Base-by-base conservation (phyloP, 129 eudicot genomes). In the Deinandra increscens region DNA sequence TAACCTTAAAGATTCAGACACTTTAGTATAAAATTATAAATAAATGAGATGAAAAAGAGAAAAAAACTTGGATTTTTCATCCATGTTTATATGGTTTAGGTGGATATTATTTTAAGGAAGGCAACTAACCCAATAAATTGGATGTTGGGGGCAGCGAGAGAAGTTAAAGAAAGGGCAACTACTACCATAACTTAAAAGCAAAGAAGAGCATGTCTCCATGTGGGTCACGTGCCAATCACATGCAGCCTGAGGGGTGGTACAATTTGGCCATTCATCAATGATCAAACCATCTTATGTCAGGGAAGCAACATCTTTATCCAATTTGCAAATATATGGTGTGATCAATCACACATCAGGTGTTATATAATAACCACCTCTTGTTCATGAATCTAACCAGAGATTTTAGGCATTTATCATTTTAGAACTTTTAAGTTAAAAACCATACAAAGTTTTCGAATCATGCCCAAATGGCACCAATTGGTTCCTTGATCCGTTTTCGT, bases 101-200 rank as follows among this genome's bases (percentile, higher is more conserved):
- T 69, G 71, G 76, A 62, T 77, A 69, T 50, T 49, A 51, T 69
- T 76, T 69, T 77, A 19, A 56, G 56, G 20, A 26, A 38, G 49
- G 36, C 76, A 77, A 77, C 81, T 69, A 77, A 77, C 76, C 70
- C 81, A 77, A 69, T 77, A 69, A 77, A 77, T 77, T 75, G 66
- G 76, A 70, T 69, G 66, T 77, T 50, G 71, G 63, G 63, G 75
- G 68, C 9, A 48, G 69, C 36, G 75, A 53, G 58, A 68, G 76
- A 77, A 69, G 76, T 69, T 69, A 70, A 77, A 15, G 49, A 61
- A 69, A 60, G 70, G 58, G 76, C 71, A 77, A 77, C 81, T 41
- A 62, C 81, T 36, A 69, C 71, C 29, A 77, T 69, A 69, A 77
- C 66, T 69, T 77, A 23, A 77, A 69, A 77, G 81, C 71, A 69